Evolutionary conservation across 306 rosid species (phyloP), one percentile per base, ranked within the genome.

Genomic region (Cercis canadensis): DNA sequence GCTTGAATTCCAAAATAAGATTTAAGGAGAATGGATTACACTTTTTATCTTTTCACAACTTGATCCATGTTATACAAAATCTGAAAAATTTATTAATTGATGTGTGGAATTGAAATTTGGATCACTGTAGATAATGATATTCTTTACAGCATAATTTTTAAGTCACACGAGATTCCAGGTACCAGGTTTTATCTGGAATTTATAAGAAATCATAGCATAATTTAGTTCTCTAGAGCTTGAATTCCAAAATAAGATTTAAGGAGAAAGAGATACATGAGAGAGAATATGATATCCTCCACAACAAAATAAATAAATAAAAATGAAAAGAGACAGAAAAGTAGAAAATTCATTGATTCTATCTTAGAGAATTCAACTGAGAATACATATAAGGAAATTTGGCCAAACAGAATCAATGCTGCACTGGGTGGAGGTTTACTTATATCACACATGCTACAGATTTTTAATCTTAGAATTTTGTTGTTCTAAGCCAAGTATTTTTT

Each of bases 391-490:
- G 33, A 60, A 32, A 44, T 59, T 50, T 41, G 19, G 11, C 14
- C 58, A 3, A 33, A 61, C 41, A 24, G 45, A 63, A 70, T 29
- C 10, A 50, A 50, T 8, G 6, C 18, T 67, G 41, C 6, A 5
- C 37, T 32, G 11, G 57, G 55, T 44, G 19, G 6, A 24, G 41
- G 44, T 24, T 54, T 31, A 43, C 18, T 45, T 62, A 53, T 57
- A 36, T 53, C 43, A 32, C 19, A 61, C 51, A 37, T 54, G 67
- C 52, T 54, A 41, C 32, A 62, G 31, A 53, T 53, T 62, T 55
- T 62, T 17, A n/a, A 56, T 32, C 37, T 34, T 52, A n/a, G 50
- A 60, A 52, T 32, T 44, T 58, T 59, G 57, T 12, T 17, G 21
- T 37, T 67, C 51, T 33, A 65, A 72, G 21, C 33, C 45, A 67